Evolutionary conservation across 768 basidiomycete genomes (phyloP).

Genomic region (Termitomyces sp.): DNA sequence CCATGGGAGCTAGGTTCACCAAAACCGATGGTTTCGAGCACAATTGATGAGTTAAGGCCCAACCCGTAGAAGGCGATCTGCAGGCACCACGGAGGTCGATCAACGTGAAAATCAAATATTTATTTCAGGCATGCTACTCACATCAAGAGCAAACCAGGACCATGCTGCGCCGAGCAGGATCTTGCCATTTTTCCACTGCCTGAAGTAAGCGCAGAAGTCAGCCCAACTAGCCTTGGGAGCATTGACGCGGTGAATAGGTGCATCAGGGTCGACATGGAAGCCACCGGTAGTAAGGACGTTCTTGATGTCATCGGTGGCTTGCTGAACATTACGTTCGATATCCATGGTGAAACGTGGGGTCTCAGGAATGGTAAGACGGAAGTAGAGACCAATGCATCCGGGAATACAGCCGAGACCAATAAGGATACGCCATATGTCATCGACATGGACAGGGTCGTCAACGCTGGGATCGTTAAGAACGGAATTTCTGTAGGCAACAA

Average conservation of each 20-base stretch:
- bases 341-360: constrained; percentile 93
- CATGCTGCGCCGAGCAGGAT: constrained; percentile 74
- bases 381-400: constrained; percentile 78
- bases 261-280: constrained; percentile 49
- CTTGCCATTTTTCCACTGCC: constrained; percentile 75
- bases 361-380: constrained; percentile 91
- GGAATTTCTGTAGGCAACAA: constrained; percentile 61
- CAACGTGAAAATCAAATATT: background rate
- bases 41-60: constrained; percentile 77
- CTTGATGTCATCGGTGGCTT: constrained; percentile 71
- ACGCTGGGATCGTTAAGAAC: constrained; percentile 39
- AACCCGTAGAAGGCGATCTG: constrained; percentile 88
- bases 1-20: constrained; percentile 40
- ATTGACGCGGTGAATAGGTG: constrained; percentile 53
- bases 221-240: constrained; percentile 64
- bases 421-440: constrained; percentile 81
- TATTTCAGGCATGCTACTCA: constrained; percentile 32
- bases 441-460: constrained; percentile 47
- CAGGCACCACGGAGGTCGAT: no score
- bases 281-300: constrained; percentile 53
- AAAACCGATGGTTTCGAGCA: constrained; percentile 73
- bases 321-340: constrained; percentile 78
- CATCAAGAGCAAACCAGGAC: constrained; percentile 88
- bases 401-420: constrained; percentile 88
- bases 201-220: constrained; percentile 70